A percentile compares a stretch with the other conserved stretches of the same genome.
Evolutionary conservation across 2,329 filamentous ascomycete genomes (phyloP).

Genomic region (Ophiostoma angusticollis): DNA sequence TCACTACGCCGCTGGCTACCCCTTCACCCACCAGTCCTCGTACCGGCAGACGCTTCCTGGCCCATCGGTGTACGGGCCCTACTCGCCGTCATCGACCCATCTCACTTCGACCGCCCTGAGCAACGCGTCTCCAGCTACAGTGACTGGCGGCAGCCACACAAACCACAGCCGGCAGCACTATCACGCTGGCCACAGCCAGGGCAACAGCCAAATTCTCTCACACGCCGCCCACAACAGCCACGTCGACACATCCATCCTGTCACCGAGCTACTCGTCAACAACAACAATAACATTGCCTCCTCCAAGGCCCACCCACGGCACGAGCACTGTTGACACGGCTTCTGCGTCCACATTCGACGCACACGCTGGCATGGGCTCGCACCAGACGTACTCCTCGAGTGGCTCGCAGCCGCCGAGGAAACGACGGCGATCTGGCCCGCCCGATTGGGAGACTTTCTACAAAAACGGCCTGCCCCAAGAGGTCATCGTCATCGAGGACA

Average conservation of each 20-base stretch:
- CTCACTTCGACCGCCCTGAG: conserved; percentile 4
- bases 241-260: conserved; percentile 11
- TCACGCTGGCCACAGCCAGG: conserved; percentile 1
- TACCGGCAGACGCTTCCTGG: conserved; percentile 25
- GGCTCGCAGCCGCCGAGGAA: conserved; percentile 29
- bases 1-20: conserved; percentile 54
- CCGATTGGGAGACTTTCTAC: conserved; percentile 72
- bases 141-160: conserved; percentile 5
- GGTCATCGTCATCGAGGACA: conserved; percentile 73
- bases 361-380: conserved; percentile 23
- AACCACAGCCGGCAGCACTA: conserved; percentile 4
- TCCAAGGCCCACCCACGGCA: conserved; percentile 10
- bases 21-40: conserved; percentile 37
- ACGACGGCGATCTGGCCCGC: conserved; percentile 46
- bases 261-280: conserved; percentile 18
- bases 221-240: conserved; percentile 10
- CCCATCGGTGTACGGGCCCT: conserved; percentile 20
- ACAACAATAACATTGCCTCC: conserved; percentile 2
- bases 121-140: conserved; percentile 7
- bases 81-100: conserved; percentile 11
- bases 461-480: conserved; percentile 74
- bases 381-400: conserved; percentile 19
- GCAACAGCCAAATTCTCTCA: conserved; percentile 9
- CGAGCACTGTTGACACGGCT: not conserved
- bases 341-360: conserved; percentile 13